These are phyloP conservation scores for Kokia cookei DNA, from an alignment of 441 rosid species.

Conservation along the genomic window DNA sequence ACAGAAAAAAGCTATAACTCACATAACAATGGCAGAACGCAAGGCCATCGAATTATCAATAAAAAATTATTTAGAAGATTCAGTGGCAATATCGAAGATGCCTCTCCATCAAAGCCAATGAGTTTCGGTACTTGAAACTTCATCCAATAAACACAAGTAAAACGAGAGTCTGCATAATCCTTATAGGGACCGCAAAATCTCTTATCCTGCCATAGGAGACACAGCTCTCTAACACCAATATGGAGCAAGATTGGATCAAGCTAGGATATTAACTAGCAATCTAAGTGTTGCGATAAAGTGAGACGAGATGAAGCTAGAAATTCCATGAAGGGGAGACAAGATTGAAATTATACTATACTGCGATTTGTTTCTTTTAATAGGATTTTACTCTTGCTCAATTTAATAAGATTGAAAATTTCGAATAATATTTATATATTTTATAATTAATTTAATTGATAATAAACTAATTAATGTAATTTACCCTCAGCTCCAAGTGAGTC, in stretches of 20 bases:
- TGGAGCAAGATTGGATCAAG: background rate
- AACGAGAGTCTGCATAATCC: background rate
- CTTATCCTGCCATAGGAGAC: background rate
- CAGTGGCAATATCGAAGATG: background rate
- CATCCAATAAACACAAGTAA: background rate
- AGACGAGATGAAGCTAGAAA: too few relatives aligned
- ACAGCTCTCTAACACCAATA: background rate
- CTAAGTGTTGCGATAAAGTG: too few relatives aligned
- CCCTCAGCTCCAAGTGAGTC: background rate
- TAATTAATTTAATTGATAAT: too few relatives aligned
- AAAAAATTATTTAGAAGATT: background rate
- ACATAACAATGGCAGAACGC: background rate
- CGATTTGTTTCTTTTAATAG: too few relatives aligned
- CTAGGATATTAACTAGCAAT: too few relatives aligned
- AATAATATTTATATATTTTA: too few relatives aligned
- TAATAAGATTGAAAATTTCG: too few relatives aligned
- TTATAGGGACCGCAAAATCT: background rate
- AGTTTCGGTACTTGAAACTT: background rate
- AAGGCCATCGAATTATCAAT: background rate
- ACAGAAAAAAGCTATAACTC: background rate
- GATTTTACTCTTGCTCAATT: too few relatives aligned
- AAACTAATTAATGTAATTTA: background rate
- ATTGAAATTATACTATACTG: too few relatives aligned
- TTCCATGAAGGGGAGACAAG: too few relatives aligned
- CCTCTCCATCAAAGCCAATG: background rate